Conservation (phyloP, 2,329 filamentous ascomycete genomes). For the Ophiocordyceps robertsii region DNA sequence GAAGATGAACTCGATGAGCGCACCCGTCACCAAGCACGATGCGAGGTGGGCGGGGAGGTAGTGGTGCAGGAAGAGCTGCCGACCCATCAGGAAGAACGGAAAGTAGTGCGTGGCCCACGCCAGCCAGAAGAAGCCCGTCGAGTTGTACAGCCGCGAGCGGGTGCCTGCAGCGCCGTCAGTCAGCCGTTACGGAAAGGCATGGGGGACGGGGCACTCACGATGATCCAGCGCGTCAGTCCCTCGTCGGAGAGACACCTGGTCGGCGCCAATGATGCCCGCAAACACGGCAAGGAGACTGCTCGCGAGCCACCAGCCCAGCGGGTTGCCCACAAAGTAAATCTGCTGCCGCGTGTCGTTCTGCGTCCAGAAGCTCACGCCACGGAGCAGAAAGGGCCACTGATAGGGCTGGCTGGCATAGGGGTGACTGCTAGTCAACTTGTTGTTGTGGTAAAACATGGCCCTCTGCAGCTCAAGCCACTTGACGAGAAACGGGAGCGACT, state of each 20-base stretch:
- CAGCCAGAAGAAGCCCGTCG: slow-evolving; percentile 97
- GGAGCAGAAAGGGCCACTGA: slow-evolving; percentile 94
- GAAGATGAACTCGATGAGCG: slow-evolving; percentile 91
- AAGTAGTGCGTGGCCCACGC: slow-evolving; percentile 96
- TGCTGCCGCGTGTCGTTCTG: slow-evolving; percentile 89
- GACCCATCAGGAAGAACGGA: slow-evolving; percentile 96
- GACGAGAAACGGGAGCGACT: slow-evolving; percentile 71
- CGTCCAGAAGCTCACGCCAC: slow-evolving; percentile 98
- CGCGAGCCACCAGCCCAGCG: slow-evolving; percentile 92
- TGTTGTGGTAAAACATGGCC: slow-evolving; percentile 99
- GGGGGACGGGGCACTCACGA: slow-evolving; percentile 48
- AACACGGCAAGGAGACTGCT: slow-evolving; percentile 89
- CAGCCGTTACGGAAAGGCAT: background rate
- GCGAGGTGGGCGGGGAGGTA: slow-evolving; percentile 92
- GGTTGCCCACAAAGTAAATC: slow-evolving; percentile 98
- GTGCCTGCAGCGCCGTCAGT: slow-evolving; percentile 46
- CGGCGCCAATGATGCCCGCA: slow-evolving; percentile 78
- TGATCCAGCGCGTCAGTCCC: slow-evolving; percentile 87
- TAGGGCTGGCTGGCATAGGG: slow-evolving; percentile 91
- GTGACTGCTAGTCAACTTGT: slow-evolving; percentile 90
- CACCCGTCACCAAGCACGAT: slow-evolving; percentile 78
- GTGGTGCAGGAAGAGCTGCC: slow-evolving; percentile 94
- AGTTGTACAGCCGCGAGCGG: slow-evolving; percentile 91
- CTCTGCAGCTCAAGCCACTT: slow-evolving; percentile 97
- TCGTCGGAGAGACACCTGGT: slow-evolving; percentile 85